Conservation (phyloP, 208 protist species). For the Crithidia brevicula region DNA sequence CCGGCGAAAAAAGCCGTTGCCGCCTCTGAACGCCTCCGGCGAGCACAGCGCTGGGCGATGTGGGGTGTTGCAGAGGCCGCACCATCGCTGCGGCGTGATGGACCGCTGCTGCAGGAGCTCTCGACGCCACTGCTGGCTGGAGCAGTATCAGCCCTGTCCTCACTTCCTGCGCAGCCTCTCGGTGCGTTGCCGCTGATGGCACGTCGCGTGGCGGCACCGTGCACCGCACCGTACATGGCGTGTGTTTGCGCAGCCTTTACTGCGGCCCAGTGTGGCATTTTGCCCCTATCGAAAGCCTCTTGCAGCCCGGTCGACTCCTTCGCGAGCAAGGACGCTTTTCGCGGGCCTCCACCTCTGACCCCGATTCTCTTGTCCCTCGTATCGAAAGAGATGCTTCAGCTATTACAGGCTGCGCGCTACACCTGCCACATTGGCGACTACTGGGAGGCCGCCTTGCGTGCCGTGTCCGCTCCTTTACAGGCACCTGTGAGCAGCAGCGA, state of each 20-base stretch:
- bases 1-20: background rate
- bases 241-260: conserved; percentile 28
- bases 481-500: background rate
- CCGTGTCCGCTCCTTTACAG: conserved; percentile 16
- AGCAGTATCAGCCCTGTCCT: too few relatives aligned
- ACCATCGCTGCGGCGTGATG: background rate
- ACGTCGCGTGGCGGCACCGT: conserved; percentile 24
- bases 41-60: conserved; percentile 7
- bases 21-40: background rate
- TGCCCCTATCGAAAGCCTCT: background rate
- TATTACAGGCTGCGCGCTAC: conserved; percentile 37
- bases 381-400: conserved; percentile 46
- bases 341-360: conserved; percentile 13
- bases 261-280: conserved; percentile 6
- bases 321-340: too few relatives aligned
- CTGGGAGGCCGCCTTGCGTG: conserved; percentile 58
- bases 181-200: conserved; percentile 21
- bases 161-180: too few relatives aligned
- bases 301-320: background rate
- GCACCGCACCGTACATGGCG: background rate
- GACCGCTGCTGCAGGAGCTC: background rate
- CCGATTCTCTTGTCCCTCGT: conserved; percentile 54
- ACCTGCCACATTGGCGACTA: conserved; percentile 33
- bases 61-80: conserved; percentile 14
- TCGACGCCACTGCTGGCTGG: too few relatives aligned